Conservation (phyloP, 139 green algal genomes). For the Chlamydomonas incerta region DNA sequence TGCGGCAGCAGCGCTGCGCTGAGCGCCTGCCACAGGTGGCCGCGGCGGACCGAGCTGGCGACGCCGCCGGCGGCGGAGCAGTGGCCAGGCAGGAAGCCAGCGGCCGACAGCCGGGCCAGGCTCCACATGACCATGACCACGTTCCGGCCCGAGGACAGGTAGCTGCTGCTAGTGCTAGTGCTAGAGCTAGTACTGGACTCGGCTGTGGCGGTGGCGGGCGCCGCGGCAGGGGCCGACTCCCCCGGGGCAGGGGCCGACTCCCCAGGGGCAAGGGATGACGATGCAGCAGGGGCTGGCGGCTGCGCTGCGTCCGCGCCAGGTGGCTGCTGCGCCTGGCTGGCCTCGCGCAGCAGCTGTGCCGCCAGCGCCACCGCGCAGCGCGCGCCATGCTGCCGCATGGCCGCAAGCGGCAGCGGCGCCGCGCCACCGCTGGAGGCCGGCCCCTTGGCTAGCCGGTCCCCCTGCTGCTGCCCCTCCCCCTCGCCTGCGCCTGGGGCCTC, state of each 20-base stretch:
- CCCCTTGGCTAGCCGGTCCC: not conserved
- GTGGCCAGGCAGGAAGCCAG: not conserved
- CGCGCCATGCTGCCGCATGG: not conserved
- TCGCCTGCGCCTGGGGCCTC: not conserved
- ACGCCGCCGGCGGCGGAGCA: not conserved
- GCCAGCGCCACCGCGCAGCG: conserved; percentile 17
- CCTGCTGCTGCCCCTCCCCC: not conserved
- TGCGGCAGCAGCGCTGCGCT: not conserved
- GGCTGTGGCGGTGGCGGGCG: not conserved
- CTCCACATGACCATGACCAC: conserved; percentile 29
- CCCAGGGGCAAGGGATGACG: too few relatives aligned
- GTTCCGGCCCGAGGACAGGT: not conserved
- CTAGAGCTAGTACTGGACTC: not conserved
- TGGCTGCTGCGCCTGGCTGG: not conserved
- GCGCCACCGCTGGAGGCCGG: not conserved
- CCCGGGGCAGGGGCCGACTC: too few relatives aligned
- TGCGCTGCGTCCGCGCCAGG: too few relatives aligned
- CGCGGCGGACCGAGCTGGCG: not conserved
- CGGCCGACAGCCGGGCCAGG: not conserved
- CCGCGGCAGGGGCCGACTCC: too few relatives aligned
- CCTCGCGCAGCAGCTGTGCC: not conserved
- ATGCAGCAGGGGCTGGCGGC: too few relatives aligned
- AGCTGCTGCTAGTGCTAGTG: not conserved
- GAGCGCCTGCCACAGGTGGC: not conserved
- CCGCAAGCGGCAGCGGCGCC: not conserved